phyloP scores from a whole-genome alignment of 345 rosid genomes.

The Excoecaria cochinchinensis region DNA sequence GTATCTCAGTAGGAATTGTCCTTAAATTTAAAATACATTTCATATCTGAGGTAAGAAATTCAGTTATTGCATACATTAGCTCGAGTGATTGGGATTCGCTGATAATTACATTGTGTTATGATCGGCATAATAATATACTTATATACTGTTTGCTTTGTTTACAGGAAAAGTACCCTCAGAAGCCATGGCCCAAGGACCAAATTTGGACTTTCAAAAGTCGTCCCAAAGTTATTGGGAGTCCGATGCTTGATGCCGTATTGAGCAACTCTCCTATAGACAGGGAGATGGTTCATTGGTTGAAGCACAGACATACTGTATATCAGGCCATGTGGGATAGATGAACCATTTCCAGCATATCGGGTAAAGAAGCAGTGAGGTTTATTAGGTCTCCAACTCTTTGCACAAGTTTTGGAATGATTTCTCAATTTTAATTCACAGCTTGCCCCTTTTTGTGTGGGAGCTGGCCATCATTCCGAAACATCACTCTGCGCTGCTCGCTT shows the following conservation, averaged over 20 bases:
- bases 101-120: background rate
- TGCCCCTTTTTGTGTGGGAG: slow-evolving; percentile 37
- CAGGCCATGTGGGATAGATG: slow-evolving; percentile 81
- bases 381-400: slow-evolving; percentile 6
- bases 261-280: slow-evolving; percentile 53
- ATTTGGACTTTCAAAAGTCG: slow-evolving; percentile 78
- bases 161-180: slow-evolving; percentile 87
- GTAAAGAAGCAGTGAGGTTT: slow-evolving; percentile 36
- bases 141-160: slow-evolving; percentile 9
- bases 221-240: slow-evolving; percentile 74
- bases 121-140: background rate
- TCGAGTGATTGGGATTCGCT: background rate
- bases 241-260: slow-evolving; percentile 83
- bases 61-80: background rate
- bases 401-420: slow-evolving; percentile 44
- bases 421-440: slow-evolving; percentile 36
- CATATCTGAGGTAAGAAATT: background rate
- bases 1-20: background rate
- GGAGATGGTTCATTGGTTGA: slow-evolving; percentile 90
- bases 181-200: slow-evolving; percentile 90
- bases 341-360: slow-evolving; percentile 30
- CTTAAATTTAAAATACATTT: background rate
- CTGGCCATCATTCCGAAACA: slow-evolving; percentile 47
- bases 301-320: slow-evolving; percentile 65
- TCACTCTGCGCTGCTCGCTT: slow-evolving; percentile 11